Evolutionary conservation across 176 grass and related monocot genomes (phyloP).

Genomic region (Aegilops sharonensis): DNA sequence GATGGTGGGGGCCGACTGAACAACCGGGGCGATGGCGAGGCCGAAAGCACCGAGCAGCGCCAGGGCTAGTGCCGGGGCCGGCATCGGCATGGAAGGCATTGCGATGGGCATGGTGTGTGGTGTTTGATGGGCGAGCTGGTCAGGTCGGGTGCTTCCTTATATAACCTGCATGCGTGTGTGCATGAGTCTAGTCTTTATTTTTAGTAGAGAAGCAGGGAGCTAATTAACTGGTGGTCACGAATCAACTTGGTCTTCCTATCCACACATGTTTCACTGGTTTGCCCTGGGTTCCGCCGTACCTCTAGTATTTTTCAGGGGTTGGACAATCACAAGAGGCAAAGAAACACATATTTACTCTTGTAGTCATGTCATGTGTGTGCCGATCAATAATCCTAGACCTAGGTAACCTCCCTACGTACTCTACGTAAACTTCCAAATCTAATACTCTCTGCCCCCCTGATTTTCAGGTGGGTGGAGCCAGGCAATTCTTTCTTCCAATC

Average conservation of each 20-base stretch:
- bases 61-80: not conserved
- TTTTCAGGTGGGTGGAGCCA: too few relatives aligned
- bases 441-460: too few relatives aligned
- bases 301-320: too few relatives aligned
- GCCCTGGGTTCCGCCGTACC: not conserved
- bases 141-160: not conserved
- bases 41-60: not conserved
- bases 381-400: too few relatives aligned
- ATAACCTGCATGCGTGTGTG: not conserved
- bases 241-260: not conserved
- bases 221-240: not conserved
- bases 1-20: not conserved
- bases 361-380: too few relatives aligned
- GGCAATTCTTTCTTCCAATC: too few relatives aligned
- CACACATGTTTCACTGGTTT: not conserved
- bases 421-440: too few relatives aligned
- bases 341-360: too few relatives aligned
- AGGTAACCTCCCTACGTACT: too few relatives aligned
- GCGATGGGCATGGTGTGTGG: not conserved
- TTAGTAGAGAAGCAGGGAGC: not conserved
- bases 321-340: not conserved
- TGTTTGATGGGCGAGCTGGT: not conserved
- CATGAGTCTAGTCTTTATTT: not conserved
- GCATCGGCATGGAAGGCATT: not conserved
- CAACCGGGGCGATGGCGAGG: not conserved